Conservation (phyloP, 352 stramenopile species). For the Phytophthora foliorum region DNA sequence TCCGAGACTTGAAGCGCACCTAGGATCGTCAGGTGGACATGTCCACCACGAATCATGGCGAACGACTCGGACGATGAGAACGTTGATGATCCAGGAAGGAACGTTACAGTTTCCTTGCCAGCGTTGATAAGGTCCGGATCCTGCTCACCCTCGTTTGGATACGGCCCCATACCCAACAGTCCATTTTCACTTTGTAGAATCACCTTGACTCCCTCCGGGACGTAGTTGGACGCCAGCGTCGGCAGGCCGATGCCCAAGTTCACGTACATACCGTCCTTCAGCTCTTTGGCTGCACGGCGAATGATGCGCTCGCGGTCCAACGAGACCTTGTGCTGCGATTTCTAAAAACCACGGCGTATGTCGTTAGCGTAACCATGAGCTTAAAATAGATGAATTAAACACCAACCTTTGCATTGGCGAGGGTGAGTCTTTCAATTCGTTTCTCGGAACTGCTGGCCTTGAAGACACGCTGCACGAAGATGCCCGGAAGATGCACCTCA, state of each 20-base stretch:
- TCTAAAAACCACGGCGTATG: constrained; percentile 20
- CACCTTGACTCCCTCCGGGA: constrained; percentile 95
- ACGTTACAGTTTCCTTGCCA: constrained; percentile 97
- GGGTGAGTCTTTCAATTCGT: constrained; percentile 94
- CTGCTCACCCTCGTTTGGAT: constrained; percentile 88
- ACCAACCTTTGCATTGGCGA: constrained; percentile 70
- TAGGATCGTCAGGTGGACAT: constrained; percentile 97
- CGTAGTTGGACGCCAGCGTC: constrained; percentile 96
- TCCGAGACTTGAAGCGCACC: constrained; percentile 94
- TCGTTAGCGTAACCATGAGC: neutral
- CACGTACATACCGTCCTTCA: constrained; percentile 97
- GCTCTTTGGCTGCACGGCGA: constrained; percentile 89
- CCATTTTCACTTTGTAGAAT: constrained; percentile 98
- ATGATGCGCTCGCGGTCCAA: constrained; percentile 94
- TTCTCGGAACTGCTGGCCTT: constrained; percentile 93
- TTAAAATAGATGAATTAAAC: neutral
- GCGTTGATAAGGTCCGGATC: constrained; percentile 98
- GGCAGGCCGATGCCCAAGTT: constrained; percentile 98
- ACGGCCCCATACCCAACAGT: constrained; percentile 95
- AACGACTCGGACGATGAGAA: constrained; percentile 97
- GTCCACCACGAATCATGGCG: constrained; percentile 96
- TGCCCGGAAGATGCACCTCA: constrained; percentile 95
- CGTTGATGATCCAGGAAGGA: constrained; percentile 92
- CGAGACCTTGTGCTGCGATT: constrained; percentile 72
- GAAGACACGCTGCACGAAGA: constrained; percentile 97